Conservation (phyloP, 495 filamentous ascomycete species). For the Penicillium crystallinum region DNA sequence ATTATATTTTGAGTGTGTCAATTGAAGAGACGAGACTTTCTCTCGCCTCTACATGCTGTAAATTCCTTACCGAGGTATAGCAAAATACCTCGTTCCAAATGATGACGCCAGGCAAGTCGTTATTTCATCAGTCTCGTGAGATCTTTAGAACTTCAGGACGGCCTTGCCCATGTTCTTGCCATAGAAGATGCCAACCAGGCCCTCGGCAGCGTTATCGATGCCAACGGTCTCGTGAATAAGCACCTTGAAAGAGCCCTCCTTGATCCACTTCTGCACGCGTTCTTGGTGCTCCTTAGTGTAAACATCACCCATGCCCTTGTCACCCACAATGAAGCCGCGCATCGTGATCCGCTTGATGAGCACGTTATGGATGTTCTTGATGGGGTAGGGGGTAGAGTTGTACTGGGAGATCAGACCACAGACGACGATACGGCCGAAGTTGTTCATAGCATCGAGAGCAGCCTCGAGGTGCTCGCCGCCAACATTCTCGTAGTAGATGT, state of each 20-base stretch:
- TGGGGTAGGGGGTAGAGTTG: conserved; percentile 61
- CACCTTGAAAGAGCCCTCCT: conserved; percentile 73
- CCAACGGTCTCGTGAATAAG: conserved; percentile 67
- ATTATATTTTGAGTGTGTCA: not conserved
- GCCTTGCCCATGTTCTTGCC: conserved; percentile 95
- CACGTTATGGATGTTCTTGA: conserved; percentile 58
- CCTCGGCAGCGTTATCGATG: conserved; percentile 77
- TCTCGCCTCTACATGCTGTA: not conserved
- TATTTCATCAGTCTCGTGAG: conserved; percentile 9
- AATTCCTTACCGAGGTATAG: conserved; percentile 4
- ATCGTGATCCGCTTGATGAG: conserved; percentile 54
- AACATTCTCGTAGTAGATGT: conserved; percentile 96
- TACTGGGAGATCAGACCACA: conserved; percentile 77
- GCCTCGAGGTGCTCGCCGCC: conserved; percentile 85
- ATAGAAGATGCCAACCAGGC: conserved; percentile 77
- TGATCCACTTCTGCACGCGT: conserved; percentile 78
- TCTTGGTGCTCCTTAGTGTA: conserved; percentile 74
- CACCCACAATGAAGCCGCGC: conserved; percentile 75
- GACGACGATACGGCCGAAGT: conserved; percentile 63
- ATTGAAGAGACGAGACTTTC: not conserved
- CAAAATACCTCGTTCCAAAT: not conserved
- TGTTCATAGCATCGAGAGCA: conserved; percentile 62
- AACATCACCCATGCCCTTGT: conserved; percentile 61
- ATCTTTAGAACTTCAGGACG: conserved; percentile 62
- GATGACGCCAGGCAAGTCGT: conserved; percentile 9